Percentiles rank a stretch among this genome's conserved stretches.
phyloP scores from a whole-genome alignment of 345 rosid genomes.

The Theobroma cacao region DNA sequence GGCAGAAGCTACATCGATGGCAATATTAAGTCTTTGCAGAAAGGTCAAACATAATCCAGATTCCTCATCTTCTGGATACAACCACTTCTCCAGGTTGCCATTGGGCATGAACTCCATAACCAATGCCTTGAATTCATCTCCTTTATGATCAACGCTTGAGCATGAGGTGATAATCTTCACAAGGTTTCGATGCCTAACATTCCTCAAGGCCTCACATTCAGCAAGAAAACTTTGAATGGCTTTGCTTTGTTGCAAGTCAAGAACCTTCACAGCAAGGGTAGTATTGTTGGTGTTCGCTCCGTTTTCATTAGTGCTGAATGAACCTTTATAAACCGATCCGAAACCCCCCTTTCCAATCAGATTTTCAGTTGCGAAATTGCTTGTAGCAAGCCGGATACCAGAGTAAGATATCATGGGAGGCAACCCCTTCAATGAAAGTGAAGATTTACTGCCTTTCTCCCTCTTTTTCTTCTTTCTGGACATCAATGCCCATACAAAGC shows the following conservation, averaged over 20 bases:
- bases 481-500: neutral
- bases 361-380: constrained; percentile 25
- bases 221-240: constrained; percentile 44
- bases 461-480: neutral
- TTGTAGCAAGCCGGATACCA: constrained; percentile 23
- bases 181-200: constrained; percentile 46
- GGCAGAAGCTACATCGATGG: constrained; percentile 17
- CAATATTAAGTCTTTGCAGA: neutral
- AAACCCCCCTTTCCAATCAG: constrained; percentile 28
- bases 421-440: neutral
- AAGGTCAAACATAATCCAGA: neutral
- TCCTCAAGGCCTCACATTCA: constrained; percentile 43
- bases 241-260: constrained; percentile 33
- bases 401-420: constrained; percentile 6
- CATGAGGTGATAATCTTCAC: constrained; percentile 46
- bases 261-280: constrained; percentile 31
- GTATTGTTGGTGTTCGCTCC: neutral
- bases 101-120: constrained; percentile 43
- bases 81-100: constrained; percentile 43
- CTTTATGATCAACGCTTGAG: constrained; percentile 41
- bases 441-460: neutral
- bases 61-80: constrained; percentile 15
- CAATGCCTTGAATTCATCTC: constrained; percentile 54
- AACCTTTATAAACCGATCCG: constrained; percentile 31
- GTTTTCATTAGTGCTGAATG: neutral